Evolutionary conservation across 495 filamentous ascomycete species (phyloP).

Genomic region (Gamarada debralockiae): DNA sequence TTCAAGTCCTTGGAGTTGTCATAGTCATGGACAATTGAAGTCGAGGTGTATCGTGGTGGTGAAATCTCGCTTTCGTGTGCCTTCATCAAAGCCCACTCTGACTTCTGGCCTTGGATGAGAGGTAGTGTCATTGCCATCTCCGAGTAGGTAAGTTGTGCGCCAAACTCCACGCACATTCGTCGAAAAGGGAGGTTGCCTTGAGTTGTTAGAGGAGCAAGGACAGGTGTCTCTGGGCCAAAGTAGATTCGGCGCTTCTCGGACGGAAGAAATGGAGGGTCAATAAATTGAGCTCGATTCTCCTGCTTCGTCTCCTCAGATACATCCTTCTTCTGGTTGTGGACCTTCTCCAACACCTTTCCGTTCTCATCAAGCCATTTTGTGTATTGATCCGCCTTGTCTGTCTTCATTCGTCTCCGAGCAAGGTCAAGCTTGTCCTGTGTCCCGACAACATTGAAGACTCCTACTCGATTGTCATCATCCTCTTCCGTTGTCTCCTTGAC

Average conservation of each 20-base stretch:
- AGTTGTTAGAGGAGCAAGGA: slow-evolving; percentile 81
- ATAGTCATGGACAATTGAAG: slow-evolving; percentile 63
- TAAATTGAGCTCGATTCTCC: slow-evolving; percentile 74
- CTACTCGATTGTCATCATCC: slow-evolving; percentile 37
- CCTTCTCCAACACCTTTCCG: slow-evolving; percentile 49
- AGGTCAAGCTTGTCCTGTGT: slow-evolving; percentile 64
- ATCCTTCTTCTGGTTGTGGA: slow-evolving; percentile 40
- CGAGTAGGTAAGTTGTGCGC: slow-evolving; percentile 91
- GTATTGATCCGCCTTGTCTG: slow-evolving; percentile 71
- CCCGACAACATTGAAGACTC: slow-evolving; percentile 70
- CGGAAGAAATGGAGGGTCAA: slow-evolving; percentile 78
- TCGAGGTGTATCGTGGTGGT: slow-evolving; percentile 50
- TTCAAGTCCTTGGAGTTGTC: slow-evolving; percentile 77
- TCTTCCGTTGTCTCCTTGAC: slow-evolving; percentile 21
- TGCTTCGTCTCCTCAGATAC: slow-evolving; percentile 40
- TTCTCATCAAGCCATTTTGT: slow-evolving; percentile 67
- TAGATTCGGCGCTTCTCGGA: slow-evolving; percentile 93
- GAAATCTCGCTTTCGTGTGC: slow-evolving; percentile 76
- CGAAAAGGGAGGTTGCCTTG: slow-evolving; percentile 98
- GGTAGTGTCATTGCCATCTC: slow-evolving; percentile 96
- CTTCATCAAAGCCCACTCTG: slow-evolving; percentile 92
- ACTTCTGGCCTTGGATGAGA: slow-evolving; percentile 83
- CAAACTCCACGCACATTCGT: slow-evolving; percentile 83
- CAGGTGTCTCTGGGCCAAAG: slow-evolving; percentile 88
- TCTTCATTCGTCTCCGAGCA: slow-evolving; percentile 57